Conservation (phyloP, 192 early-diverging fungal genomes). For the Chytriomyces sp. region DNA sequence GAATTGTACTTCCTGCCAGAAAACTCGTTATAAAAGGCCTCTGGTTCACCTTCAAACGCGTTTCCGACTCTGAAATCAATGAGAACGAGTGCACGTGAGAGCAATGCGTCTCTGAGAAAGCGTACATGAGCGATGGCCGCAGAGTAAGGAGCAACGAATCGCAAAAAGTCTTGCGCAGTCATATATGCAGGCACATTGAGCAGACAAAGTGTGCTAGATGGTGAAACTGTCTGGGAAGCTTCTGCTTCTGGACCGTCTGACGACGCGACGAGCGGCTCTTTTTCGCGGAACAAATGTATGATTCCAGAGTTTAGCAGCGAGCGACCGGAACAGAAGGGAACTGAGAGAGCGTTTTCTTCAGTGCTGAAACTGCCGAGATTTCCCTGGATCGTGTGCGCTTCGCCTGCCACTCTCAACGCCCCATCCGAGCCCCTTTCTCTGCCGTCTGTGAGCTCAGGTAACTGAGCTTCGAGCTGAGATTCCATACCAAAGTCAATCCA, state of each 20-base stretch:
- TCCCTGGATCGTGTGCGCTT: neutral
- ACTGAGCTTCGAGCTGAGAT: too few relatives aligned
- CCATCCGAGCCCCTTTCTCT: neutral
- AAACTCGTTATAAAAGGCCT: conserved; percentile 73
- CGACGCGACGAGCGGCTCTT: conserved; percentile 39
- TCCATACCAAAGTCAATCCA: conserved; percentile 19
- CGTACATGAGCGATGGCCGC: conserved; percentile 76
- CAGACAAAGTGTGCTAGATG: conserved; percentile 55
- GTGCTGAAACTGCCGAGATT: neutral
- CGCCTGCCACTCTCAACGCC: neutral
- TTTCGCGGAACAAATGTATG: conserved; percentile 67
- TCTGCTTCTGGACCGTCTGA: neutral
- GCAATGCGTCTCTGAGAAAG: conserved; percentile 68
- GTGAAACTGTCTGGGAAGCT: neutral
- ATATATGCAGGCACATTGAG: conserved; percentile 89
- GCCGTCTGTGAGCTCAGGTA: neutral
- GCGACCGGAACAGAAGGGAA: conserved; percentile 37
- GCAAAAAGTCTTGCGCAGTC: conserved; percentile 86
- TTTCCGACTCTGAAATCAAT: conserved; percentile 71
- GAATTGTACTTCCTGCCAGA: conserved; percentile 86
- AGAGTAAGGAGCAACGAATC: conserved; percentile 73
- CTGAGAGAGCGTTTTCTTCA: conserved; percentile 11
- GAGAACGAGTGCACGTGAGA: conserved; percentile 87
- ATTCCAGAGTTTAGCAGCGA: conserved; percentile 60
- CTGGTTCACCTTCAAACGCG: conserved; percentile 46